These are phyloP conservation scores for Porphyra umbilicalis DNA, from an alignment of 31 red algal genomes.

Conservation along the genomic window DNA sequence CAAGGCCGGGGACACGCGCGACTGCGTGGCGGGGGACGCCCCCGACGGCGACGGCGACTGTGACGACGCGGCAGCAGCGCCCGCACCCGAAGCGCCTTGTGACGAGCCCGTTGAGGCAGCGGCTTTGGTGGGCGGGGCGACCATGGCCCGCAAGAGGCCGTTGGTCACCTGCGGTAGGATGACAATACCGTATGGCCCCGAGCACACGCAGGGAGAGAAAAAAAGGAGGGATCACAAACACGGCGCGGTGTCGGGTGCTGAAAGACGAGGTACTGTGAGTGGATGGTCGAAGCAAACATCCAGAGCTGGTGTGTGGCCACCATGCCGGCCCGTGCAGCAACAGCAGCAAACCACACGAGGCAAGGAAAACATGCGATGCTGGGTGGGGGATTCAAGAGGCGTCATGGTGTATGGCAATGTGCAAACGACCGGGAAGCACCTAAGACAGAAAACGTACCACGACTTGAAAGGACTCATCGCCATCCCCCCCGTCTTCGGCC, in stretches of 20 bases:
- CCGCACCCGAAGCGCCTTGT: background rate
- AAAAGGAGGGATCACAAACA: background rate
- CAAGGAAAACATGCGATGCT: background rate
- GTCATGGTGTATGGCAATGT: too few species aligned
- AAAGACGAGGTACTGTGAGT: too few species aligned
- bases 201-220: background rate
- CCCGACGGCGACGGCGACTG: background rate
- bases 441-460: background rate
- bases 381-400: too few species aligned
- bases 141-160: background rate
- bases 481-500: background rate
- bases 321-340: too few species aligned
- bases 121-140: background rate
- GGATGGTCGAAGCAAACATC: too few species aligned
- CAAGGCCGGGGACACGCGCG: background rate
- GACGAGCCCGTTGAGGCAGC: background rate
- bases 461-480: background rate
- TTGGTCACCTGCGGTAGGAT: background rate
- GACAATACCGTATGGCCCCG: background rate
- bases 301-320: too few species aligned
- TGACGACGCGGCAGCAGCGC: background rate
- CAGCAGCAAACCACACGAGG: background rate
- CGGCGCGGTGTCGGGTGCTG: too few species aligned
- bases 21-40: background rate
- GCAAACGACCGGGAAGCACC: too few species aligned